phyloP scores from a whole-genome alignment of 2,329 filamentous ascomycete genomes.

The Nothophaeocryptopus gaeumannii region DNA sequence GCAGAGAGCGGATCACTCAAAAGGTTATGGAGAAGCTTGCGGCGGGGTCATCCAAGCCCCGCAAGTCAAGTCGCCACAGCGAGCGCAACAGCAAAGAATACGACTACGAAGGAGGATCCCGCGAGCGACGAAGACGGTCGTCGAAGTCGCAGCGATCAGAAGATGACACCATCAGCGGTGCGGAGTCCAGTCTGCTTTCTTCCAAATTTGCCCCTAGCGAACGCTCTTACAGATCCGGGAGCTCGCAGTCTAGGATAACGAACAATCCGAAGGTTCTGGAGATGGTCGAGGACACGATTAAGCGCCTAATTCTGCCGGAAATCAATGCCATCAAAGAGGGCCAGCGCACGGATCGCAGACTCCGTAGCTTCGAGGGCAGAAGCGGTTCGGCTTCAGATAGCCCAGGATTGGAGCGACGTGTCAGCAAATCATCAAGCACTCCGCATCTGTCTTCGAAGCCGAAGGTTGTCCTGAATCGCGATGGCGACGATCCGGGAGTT shows the following conservation, averaged over 20 bases:
- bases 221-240: constrained; percentile 59
- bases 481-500: constrained; percentile 58
- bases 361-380: constrained; percentile 64
- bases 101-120: constrained; percentile 32
- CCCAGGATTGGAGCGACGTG: constrained; percentile 48
- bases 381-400: constrained; percentile 49
- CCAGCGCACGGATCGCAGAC: constrained; percentile 72
- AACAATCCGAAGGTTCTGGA: constrained; percentile 90
- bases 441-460: constrained; percentile 59
- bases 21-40: constrained; percentile 67
- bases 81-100: constrained; percentile 35
- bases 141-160: constrained; percentile 54
- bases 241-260: constrained; percentile 67
- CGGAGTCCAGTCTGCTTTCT: constrained; percentile 62
- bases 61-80: constrained; percentile 29
- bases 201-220: constrained; percentile 55
- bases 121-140: constrained; percentile 32
- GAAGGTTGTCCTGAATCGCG: constrained; percentile 58
- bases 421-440: constrained; percentile 61
- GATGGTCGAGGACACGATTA: constrained; percentile 90
- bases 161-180: constrained; percentile 50
- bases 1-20: constrained; percentile 64
- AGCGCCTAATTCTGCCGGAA: constrained; percentile 84
- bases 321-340: constrained; percentile 88
- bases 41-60: constrained; percentile 47